Evolutionary conservation across 805 yeast genomes (phyloP).

Genomic region (Ogataea neopini): DNA sequence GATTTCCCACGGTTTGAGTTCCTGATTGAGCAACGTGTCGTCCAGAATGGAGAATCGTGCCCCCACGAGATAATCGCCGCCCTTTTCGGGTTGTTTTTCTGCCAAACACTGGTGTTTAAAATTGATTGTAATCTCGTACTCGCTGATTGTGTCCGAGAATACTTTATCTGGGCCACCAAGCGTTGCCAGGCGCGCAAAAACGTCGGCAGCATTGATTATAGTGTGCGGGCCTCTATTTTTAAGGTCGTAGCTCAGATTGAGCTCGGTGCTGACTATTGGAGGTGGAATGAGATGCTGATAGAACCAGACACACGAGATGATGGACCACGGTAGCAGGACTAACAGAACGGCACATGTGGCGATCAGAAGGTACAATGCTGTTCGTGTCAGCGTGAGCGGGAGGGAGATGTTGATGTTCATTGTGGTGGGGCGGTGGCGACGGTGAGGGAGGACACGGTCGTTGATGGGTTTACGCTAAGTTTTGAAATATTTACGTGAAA

Average conservation of each 20-base stretch:
- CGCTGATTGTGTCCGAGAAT: constrained; percentile 17
- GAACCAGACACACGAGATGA: constrained; percentile 34
- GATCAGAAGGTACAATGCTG: constrained; percentile 18
- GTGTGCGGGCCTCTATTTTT: constrained; percentile 26
- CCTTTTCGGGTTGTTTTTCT: constrained; percentile 1
- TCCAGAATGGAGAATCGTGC: constrained; percentile 25
- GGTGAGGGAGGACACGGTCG: neutral
- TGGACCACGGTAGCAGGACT: constrained; percentile 36
- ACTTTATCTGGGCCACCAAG: constrained; percentile 6
- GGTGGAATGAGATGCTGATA: constrained; percentile 33
- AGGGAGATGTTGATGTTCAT: constrained; percentile 26
- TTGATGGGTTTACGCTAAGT: too few species aligned
- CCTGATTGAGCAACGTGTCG: constrained; percentile 23
- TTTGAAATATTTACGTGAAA: too few species aligned
- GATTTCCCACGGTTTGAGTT: constrained; percentile 26
- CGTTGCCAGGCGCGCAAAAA: constrained; percentile 14
- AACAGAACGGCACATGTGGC: constrained; percentile 20
- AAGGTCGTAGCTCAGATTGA: constrained; percentile 26
- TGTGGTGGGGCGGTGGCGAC: constrained; percentile 12
- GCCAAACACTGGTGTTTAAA: constrained; percentile 17
- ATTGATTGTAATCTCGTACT: constrained; percentile 25
- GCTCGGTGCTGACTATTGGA: constrained; percentile 16
- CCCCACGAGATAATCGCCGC: constrained; percentile 17
- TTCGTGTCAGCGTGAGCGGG: constrained; percentile 28
- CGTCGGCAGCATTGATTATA: constrained; percentile 22